Base-by-base conservation (phyloP, 768 basidiomycete species). In the Pholiota microspora region DNA sequence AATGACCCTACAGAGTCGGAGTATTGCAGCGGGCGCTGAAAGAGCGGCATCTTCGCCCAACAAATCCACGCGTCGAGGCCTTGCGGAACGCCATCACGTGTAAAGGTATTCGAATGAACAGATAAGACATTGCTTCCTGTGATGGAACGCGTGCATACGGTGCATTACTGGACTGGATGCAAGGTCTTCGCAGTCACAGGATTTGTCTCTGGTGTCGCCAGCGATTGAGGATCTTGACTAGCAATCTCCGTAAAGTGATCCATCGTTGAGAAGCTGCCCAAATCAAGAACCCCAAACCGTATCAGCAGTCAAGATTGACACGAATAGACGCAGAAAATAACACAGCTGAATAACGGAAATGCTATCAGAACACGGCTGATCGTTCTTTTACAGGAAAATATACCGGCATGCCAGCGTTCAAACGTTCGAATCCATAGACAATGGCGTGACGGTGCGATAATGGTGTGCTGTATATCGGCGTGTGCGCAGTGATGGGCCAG, bases 241-340 rank as follows among this genome's bases (percentile, higher is more conserved):
- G 53, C 52, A 54, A 59, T 52, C 53, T 56, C 59, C 45, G 55
- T 32, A 27, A 46, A 51, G 51, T 57, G 49, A 53, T 59, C 55
- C 45, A 36, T 53, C 24, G 10, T 27, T 25, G 15, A 18, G 23
- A 23, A 36, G 13, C 7, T 24, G 31, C 7, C 10, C 12, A 50
- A 9, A 23, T 7, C 12, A 45, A 53, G 12, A 28, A 23, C 29
- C 36, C 25, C 38, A 21, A 44, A 21, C 51, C 10, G 42, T 32
- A 32, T 31, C 28, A 31, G 31, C 15, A 45, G 31, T 16, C 28
- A 45, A 31, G 27, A 44, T 34, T 53, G 51, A 53, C 51, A 40
- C 34, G 28, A 42, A 31, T 29, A 34, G 24, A 29, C n/a, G 16
- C 12, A 28, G 18, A 29, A 38, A n/a, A n/a, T n/a, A n/a, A n/a